Base-by-base conservation (phyloP, 768 basidiomycete genomes). In the Suillus variegatus region DNA sequence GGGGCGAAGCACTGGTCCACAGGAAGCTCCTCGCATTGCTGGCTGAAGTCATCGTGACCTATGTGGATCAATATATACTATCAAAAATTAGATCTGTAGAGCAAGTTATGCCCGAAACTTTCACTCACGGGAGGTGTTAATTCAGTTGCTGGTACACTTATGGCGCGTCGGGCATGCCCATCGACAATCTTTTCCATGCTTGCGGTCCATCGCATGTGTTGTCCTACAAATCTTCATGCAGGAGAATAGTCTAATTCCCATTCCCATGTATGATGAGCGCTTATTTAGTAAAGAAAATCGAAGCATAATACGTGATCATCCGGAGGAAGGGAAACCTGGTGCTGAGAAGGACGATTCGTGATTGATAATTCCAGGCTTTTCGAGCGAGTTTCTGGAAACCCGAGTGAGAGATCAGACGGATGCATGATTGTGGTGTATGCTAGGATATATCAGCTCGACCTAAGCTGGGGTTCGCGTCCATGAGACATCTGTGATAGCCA, bases 41-140 rank as follows among this genome's bases (percentile, higher is more conserved):
- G 70, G 47, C 68, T 69, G 69, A 89, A 89, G 71, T 89, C 88
- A 18, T 82, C 81, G 62, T 81, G 84, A 8, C 88, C 82, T 40
- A 84, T 76, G 68, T 89, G 87, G 46, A 88, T 78, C 7, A 81
- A 77, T 68, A 90, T 87, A 72, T 80, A 90, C 85, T 86, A 9
- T 60, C 58, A 38, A 60, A 25, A 25, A 25, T 67, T 40, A 61
- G 58, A 40, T 43, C 20, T 55, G 35, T 9, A 44, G 20, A 52
- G 35, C 6, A 65, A 35, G 22, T 44, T 22, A 20, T 41, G 35
- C 28, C 25, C 25, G 2, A 52, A 36, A 38, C 13, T n/a, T 38
- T 1, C 10, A 78, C 83, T 74, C 69, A 84, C 85, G 12, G 80
- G 80, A n/a, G 87, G 87, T 46, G 81, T 83, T 55, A 76, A 68